Conservation (phyloP, 305 asterid genomes). For the Withania somnifera region DNA sequence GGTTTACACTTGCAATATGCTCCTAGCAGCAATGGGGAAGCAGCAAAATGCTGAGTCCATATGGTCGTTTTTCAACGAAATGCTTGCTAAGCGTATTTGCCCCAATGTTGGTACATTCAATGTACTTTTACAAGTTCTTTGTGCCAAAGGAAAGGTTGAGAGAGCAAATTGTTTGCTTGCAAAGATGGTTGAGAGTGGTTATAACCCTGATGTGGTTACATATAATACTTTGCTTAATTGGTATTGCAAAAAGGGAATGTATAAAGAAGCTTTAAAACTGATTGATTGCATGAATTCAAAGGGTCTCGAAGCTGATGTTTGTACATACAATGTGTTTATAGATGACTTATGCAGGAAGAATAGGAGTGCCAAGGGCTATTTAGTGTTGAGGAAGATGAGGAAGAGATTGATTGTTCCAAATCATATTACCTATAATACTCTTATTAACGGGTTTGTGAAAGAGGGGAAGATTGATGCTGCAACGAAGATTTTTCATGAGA, state of each 20-base stretch:
- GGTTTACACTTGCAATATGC: slow-evolving; percentile 62
- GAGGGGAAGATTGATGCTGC: slow-evolving; percentile 71
- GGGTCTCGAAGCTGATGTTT: slow-evolving; percentile 63
- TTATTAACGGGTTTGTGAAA: slow-evolving; percentile 59
- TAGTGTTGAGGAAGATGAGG: slow-evolving; percentile 56
- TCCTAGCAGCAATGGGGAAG: slow-evolving; percentile 48
- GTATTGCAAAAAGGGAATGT: slow-evolving; percentile 67
- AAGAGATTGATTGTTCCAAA: slow-evolving; percentile 55
- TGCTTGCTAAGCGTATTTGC: slow-evolving; percentile 46
- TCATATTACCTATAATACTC: slow-evolving; percentile 74
- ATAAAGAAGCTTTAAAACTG: slow-evolving; percentile 50
- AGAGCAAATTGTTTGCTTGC: slow-evolving; percentile 49
- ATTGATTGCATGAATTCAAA: slow-evolving; percentile 63
- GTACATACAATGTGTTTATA: slow-evolving; percentile 68
- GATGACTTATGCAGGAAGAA: slow-evolving; percentile 56
- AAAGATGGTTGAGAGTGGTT: slow-evolving; percentile 86
- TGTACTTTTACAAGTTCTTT: slow-evolving; percentile 56
- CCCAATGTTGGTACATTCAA: slow-evolving; percentile 66
- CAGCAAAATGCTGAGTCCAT: slow-evolving; percentile 22
- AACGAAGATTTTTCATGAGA: slow-evolving; percentile 50
- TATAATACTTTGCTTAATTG: slow-evolving; percentile 76
- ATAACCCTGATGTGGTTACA: slow-evolving; percentile 62
- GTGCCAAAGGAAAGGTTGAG: slow-evolving; percentile 56
- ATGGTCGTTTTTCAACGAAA: slow-evolving; percentile 69
- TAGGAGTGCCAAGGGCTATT: slow-evolving; percentile 63